Percentiles rank a stretch among this genome's conserved stretches.
Evolutionary conservation across 192 early-diverging fungal species (phyloP).

Genomic region (Coemansia pectinata): DNA sequence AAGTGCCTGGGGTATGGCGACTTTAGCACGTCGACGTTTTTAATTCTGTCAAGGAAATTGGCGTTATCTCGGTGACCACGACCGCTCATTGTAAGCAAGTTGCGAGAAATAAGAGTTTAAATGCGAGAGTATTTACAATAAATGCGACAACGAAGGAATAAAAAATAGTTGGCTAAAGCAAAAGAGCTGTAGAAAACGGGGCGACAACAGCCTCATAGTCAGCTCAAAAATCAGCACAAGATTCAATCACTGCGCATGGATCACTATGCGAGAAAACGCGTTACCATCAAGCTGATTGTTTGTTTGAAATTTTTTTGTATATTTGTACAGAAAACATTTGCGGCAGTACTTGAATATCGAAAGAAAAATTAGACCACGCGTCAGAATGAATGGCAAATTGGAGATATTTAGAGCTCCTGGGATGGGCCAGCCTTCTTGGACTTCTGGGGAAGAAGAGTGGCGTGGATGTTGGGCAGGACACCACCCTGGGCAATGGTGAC

Average conservation of each 20-base stretch:
- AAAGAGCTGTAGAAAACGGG: not conserved
- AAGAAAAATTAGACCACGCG: constrained; percentile 30
- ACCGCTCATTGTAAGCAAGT: constrained; percentile 23
- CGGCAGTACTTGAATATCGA: constrained; percentile 2
- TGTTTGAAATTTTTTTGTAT: constrained; percentile 15
- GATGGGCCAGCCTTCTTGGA: constrained; percentile 64
- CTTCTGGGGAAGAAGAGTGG: constrained; percentile 82
- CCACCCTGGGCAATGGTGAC: constrained; percentile 92
- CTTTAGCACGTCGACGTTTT: constrained; percentile 33
- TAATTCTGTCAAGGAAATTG: constrained; percentile 46
- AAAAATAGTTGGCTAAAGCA: not conserved
- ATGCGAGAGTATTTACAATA: constrained; percentile 16
- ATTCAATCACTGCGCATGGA: not conserved
- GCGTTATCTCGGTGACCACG: constrained; percentile 15
- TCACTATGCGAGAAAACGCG: not conserved
- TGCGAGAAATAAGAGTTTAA: not conserved
- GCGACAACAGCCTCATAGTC: not conserved
- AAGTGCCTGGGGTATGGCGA: constrained; percentile 46
- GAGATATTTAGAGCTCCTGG: constrained; percentile 59
- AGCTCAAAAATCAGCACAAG: not conserved
- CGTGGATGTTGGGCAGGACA: constrained; percentile 93
- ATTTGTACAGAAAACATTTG: constrained; percentile 37
- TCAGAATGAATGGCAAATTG: constrained; percentile 70
- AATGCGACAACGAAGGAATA: not conserved
- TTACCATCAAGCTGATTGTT: not conserved